phyloP scores from a whole-genome alignment of 2,329 filamentous ascomycete genomes.

The Colletotrichum lindemuthianum region DNA sequence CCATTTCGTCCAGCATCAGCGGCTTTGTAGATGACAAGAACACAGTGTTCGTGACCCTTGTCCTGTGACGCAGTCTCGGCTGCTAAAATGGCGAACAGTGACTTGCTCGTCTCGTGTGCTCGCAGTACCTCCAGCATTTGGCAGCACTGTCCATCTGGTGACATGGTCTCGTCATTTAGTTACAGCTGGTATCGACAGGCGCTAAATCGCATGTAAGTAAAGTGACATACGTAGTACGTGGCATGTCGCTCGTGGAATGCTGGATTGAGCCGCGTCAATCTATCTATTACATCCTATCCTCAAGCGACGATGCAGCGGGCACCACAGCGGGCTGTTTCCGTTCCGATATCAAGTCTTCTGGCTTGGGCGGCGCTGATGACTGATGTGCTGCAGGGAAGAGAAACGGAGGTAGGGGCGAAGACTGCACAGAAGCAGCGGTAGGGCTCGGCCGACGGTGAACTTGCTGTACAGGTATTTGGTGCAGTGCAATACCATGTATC shows the following conservation, averaged over 20 bases:
- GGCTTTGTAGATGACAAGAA: conserved; percentile 4
- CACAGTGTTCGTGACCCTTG: conserved; percentile 10
- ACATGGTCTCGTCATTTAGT: not conserved
- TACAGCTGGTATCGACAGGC: too few species aligned
- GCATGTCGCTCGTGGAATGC: too few species aligned
- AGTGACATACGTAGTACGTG: too few species aligned
- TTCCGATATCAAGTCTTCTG: not conserved
- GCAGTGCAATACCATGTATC: too few species aligned
- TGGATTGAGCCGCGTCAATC: too few species aligned
- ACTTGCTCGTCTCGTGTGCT: conserved; percentile 1
- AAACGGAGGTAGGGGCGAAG: conserved; percentile 8
- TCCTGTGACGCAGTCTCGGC: conserved; percentile 7
- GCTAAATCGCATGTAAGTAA: too few species aligned
- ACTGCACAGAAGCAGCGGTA: conserved; percentile 21
- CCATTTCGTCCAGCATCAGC: too few species aligned
- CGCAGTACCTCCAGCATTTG: too few species aligned
- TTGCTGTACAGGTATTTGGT: conserved; percentile 9
- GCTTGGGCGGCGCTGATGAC: conserved; percentile 6
- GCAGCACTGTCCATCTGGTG: not conserved
- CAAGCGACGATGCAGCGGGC: too few species aligned
- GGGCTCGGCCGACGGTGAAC: conserved; percentile 1
- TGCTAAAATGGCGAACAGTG: conserved; percentile 12
- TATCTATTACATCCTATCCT: too few species aligned
- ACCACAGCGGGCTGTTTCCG: not conserved
- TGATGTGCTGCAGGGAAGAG: conserved; percentile 32